phyloP scores from a whole-genome alignment of 257 asterid genomes.

The Solanum rostratum region DNA sequence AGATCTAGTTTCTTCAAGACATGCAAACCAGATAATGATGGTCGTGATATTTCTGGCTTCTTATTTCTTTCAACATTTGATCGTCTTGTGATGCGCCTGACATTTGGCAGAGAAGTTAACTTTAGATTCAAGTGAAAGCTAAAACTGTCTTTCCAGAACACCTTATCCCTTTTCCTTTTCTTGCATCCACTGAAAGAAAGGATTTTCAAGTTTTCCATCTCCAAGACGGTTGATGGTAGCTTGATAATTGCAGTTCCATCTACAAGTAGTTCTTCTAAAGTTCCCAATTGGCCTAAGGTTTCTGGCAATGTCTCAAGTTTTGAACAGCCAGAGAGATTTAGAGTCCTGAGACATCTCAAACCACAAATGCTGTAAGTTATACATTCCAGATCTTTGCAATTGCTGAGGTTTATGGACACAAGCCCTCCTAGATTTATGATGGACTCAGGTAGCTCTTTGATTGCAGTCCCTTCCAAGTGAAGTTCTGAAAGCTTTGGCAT shows the following conservation, averaged over 20 bases:
- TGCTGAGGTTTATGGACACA: conserved; percentile 2
- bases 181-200: conserved; percentile 7
- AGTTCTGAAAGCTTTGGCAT: conserved; percentile 6
- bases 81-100: background rate
- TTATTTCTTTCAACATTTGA: background rate
- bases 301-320: conserved; percentile 5
- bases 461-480: conserved; percentile 10
- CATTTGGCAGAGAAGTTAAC: background rate
- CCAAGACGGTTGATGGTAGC: background rate
- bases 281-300: conserved; percentile 1
- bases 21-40: conserved; percentile 3
- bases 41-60: background rate
- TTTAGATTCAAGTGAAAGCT: background rate
- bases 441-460: background rate
- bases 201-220: background rate
- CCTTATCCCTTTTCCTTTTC: background rate
- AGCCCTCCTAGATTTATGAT: background rate
- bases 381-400: background rate
- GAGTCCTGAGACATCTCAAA: conserved; percentile 3
- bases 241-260: conserved; percentile 8
- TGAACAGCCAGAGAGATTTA: conserved; percentile 3
- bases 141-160: background rate
- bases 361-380: conserved; percentile 4
- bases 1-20: background rate
- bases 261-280: conserved; percentile 6